phyloP scores from a whole-genome alignment of 73 alveolate species.

The Paramecium biaurelia region DNA sequence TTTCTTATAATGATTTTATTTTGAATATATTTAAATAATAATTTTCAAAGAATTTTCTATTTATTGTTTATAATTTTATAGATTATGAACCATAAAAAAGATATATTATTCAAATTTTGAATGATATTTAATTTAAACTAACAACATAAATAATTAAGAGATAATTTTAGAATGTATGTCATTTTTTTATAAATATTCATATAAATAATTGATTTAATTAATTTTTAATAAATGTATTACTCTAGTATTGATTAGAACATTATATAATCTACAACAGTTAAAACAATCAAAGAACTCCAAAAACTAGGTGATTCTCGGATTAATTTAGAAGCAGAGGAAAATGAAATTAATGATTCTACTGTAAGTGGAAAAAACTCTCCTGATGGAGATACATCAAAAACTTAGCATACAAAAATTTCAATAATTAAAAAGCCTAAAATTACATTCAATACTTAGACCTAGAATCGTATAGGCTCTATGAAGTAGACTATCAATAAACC shows the following conservation, averaged over 20 bases:
- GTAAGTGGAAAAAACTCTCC: constrained; percentile 39
- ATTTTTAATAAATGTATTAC: neutral
- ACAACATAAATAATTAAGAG: neutral
- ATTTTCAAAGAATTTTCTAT: neutral
- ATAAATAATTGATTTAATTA: neutral
- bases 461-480: neutral
- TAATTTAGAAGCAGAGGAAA: neutral
- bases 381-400: neutral
- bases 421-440: neutral
- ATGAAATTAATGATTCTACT: constrained; percentile 7
- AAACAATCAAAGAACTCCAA: constrained; percentile 44
- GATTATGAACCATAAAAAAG: neutral
- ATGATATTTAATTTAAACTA: no score
- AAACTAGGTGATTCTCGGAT: constrained; percentile 19
- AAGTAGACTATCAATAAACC: neutral
- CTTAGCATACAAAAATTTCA: constrained; percentile 9
- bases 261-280: constrained; percentile 40
- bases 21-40: neutral
- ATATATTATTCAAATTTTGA: no score
- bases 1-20: neutral
- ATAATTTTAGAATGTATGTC: neutral
- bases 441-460: neutral
- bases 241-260: constrained; percentile 23
- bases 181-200: neutral
- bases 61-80: neutral